Base-by-base conservation (phyloP, 305 asterid genomes). In the Solanum aculeatissimum region DNA sequence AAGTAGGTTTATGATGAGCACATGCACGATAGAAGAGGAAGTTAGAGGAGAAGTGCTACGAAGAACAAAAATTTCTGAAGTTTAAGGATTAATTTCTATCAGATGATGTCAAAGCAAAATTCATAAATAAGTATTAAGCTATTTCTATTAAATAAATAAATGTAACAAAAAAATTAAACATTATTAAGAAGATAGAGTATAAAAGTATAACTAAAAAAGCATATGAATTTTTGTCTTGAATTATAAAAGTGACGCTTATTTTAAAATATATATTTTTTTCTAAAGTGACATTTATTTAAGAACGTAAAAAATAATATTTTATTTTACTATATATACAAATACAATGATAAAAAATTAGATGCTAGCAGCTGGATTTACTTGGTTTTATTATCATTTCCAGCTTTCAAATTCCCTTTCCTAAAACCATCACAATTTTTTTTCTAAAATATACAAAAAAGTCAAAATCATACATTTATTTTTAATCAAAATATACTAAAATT, bases 351-450 rank as follows among this genome's bases (percentile, higher is more conserved):
- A 15, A 63, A 72, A 25, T 57, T 51, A 55, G 23, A 16, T n/a
- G 63, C 7, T 40, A 68, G 12, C 2, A 29, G 81, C 62, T 66
- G 80, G 75, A 55, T 38, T 19, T 84, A 29, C 25, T 81, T 42
- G 29, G 32, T 75, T 86, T 86, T 89, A 75, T 57, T 79, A 77
- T 86, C 88, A 83, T 55, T 16, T 86, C 89, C 91, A 91, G 90
- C 91, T 89, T 70, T 85, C 91, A 83, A 77, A 51, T 57, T 86
- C 88, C 15, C 23, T 21, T 21, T 58, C 8, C 4, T 21, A 58
- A 58, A 58, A 58, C 29, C 23, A 21, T 0, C 29, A 58, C 29
- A 58, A 58, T 6, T 58, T 10, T 21, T 58, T 58, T 21, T 58
- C 66, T 21, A 58, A 10, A 10, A 58, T 58, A 58, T 21, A 58